Base-by-base conservation (phyloP, 805 yeast species). In the Peterozyma xylosa region DNA sequence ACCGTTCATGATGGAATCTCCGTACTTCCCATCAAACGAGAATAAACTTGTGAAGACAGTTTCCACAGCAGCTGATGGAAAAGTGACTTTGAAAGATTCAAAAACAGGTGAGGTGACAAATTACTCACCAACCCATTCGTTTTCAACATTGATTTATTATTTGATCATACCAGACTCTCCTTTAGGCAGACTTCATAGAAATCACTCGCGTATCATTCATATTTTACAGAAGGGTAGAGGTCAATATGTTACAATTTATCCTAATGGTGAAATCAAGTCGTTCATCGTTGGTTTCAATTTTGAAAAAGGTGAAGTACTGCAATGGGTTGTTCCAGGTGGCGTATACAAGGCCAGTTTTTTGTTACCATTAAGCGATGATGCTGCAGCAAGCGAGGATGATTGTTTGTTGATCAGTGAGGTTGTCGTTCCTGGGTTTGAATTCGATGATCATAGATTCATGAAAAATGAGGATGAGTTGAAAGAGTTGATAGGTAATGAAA, bases 281-380 rank as follows among this genome's bases (percentile, higher is more conserved):
- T 77, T 76, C 53, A 64, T 63, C 17, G 82, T 76, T 27, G 83
- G 82, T 0, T 74, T 74, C 48, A 66, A 74, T 48, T 58, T 64
- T 33, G 55, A 57, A 0, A 58, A 58, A 11, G 79, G 79, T 6
- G 80, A 76, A 53, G 62, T 70, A 4, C 62, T 73, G 37, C 83
- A 77, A 54, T 77, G 82, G 82, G 80, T 77, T 5, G 82, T 77
- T n/a, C 80, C 78, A 10, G 78, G 80, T 1, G 80, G 73, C 11
- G 74, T 71, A 15, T 77, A 71, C 60, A 77, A 77, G 53, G 80
- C 81, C 4, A 71, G 78, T 40, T 77, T 73, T 51, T 43, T 74
- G 18, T 37, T 68, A 3, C 73, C 75, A n/a, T 53, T 63, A 36
- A 48, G 45, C 16, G 62, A 54, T 5, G 56, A 33, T 3, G 14